Evolutionary conservation across 2,329 filamentous ascomycete genomes (phyloP), one percentile per base, ranked within the genome.

Genomic region (Erysiphe neolycopersici): DNA sequence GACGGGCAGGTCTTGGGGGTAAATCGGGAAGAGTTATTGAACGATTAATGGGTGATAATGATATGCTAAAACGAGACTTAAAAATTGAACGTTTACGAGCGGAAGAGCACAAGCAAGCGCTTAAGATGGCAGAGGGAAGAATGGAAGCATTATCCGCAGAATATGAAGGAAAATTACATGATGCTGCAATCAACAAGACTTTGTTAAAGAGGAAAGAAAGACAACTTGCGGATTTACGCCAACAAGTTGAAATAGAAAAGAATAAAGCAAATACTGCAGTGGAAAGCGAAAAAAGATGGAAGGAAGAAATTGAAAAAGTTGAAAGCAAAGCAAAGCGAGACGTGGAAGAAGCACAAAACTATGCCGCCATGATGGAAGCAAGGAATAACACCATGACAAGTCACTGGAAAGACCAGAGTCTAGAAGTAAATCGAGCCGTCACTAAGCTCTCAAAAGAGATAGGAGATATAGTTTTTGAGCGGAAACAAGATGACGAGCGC

Each of bases 11-110:
- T 2, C 61, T 78, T 2, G 38, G 38, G 5, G 78, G 78, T 38
- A 83, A 83, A 62, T 81, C 76, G 10, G 78, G 78, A 9, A 67
- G 77, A 31, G 78, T 83, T 43, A 87, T 89, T 58, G 82, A 89
- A 60, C 73, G 74, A 54, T 68, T 89, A 44, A 80, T 83, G 55
- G 75, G 76, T 43, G 80, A 87, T 55, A 84, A 84, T 51, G 80
- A 87, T 54, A 68, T 74, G 36, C 64, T 87, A 39, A 79, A 79
- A 52, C 69, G 79, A 43, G 79, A 87, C 49, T 64, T 80, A 45
- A 66, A 76, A 52, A 69, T 77, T 45, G 75, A 79, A 58, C 64
- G 65, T 17, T 56, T 77, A 44, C 67, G 68, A 39, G 67, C 76
- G 38, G 77, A 83, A 46, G 79, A 84, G 53, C 67, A 76, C n/a